Evolutionary conservation across 2,329 filamentous ascomycete genomes (phyloP).

Genomic region (Amylocarpus encephaloides): DNA sequence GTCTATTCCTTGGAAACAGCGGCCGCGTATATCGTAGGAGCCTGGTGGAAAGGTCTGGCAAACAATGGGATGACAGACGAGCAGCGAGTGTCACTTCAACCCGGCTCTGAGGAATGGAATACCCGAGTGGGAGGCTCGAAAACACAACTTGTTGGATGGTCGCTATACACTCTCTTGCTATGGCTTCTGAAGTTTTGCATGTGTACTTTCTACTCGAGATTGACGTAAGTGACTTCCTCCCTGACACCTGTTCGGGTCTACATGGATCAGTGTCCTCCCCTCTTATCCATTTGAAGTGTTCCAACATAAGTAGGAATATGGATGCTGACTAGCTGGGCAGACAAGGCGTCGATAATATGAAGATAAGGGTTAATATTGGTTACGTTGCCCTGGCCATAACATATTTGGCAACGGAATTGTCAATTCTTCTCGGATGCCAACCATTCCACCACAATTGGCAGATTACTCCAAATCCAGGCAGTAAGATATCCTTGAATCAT

Average conservation of each 20-base stretch:
- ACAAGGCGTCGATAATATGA: conserved; percentile 34
- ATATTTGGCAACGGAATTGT: conserved; percentile 43
- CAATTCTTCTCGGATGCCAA: conserved; percentile 46
- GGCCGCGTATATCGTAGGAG: conserved; percentile 43
- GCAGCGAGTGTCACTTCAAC: conserved; percentile 39
- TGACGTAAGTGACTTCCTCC: conserved; percentile 36
- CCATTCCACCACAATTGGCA: conserved; percentile 52
- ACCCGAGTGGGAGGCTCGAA: conserved; percentile 47
- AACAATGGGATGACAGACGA: conserved; percentile 51
- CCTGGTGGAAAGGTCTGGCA: conserved; percentile 41
- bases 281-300: no score
- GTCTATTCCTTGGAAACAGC: conserved; percentile 45
- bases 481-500: conserved; percentile 27
- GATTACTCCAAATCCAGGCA: conserved; percentile 50
- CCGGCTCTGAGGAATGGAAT: conserved; percentile 39
- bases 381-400: conserved; percentile 43
- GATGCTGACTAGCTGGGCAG: background rate
- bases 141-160: conserved; percentile 48
- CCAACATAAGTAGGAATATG: no score
- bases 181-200: conserved; percentile 50
- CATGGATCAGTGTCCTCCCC: no score
- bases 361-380: conserved; percentile 42
- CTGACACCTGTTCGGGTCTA: no score
- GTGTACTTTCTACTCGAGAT: conserved; percentile 48
- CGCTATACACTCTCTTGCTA: conserved; percentile 44